Evolutionary conservation across 2,329 filamentous ascomycete genomes (phyloP), one percentile per base, ranked within the genome.

Genomic region (Berkeleyomyces rouxiae): DNA sequence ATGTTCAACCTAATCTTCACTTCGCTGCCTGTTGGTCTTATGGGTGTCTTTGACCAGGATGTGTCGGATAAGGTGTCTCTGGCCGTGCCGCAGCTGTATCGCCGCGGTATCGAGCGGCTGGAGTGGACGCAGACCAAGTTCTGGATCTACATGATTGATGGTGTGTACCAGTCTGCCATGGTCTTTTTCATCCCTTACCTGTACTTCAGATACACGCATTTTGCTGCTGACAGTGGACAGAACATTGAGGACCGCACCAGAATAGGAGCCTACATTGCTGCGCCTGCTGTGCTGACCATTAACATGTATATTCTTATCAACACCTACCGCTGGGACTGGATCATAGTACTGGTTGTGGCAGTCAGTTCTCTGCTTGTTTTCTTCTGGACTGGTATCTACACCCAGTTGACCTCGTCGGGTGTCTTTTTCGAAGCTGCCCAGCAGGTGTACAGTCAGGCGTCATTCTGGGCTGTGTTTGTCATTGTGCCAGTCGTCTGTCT

Each of bases 81-180:
- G 66, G 91, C 90, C 61, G 92, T 99, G 58, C 93, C 93, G 51
- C 90, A 99, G 72, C 82, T 99, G 42, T 99, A 99, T 73, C 88
- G 91, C 67, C 84, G 91, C 66, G 93, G 93, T 69, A 99, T 99
- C 68, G 91, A 97, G 76, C 86, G 92, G 65, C 82, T 90, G 72
- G 93, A 99, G 76, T 99, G 93, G 93, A 96, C 91, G 3, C 88
- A 95, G 72, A 77, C 76, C 61, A 99, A 99, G 75, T 99, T 99
- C 72, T 99, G 93, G 93, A 74, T 88, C 40, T 97, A 99, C 76
- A 97, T 99, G 93, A 62, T 84, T 67, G 93, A 99, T 72, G 93
- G 92, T 66, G 73, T 95, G 51, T 99, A 97, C 74, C 93, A 99
- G 75, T 97, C 92, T 2, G 80, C 93, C 64, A 88, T 97, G 69